Evolutionary conservation across 305 asterid genomes (phyloP), one percentile per base, ranked within the genome.

Genomic region (Fraxinus ornus): DNA sequence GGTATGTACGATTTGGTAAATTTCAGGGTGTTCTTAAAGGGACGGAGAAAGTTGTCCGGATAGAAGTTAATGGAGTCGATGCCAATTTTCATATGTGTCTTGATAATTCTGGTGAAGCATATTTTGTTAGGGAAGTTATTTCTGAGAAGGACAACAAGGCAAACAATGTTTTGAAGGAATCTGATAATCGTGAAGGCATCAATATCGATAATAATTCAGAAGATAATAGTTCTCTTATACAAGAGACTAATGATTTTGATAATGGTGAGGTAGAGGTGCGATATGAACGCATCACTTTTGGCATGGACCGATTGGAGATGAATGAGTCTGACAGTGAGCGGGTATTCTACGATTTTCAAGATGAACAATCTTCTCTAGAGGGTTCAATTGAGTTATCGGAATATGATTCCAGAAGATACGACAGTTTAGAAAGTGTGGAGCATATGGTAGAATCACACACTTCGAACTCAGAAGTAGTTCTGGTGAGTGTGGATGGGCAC

Each of bases 1-100:
- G 98, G 98, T 93, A 95, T 84, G 97, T 95, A 9, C 86, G 98
- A 15, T 95, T 95, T 70, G 98, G 98, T 68, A 95, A 95, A 82
- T 95, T 95, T 86, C 98, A 93, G 85, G 98, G 98, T 52, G 98
- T 95, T 68, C 91, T 93, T 19, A 93, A 93, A 85, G 98, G 98
- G 78, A 92, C 98, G 0, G 98, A 95, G 85, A 95, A 95, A 78
- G 81, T 93, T 19, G 98, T 95, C 17, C 85, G 88, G 2, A 90
- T 95, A 79, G 98, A 93, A 89, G 98, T 95, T 76, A 95, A 95
- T 84, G 98, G 98, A 3, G 90, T 86, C 2, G 95, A 92, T 79
- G 89, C 95, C 26, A 84, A 90, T 91, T 95, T 92, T 77, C 91
- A 91, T 21, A 91, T 28, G 98, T 89, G 88, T 88, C 92, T 95